Evolutionary conservation across 176 grass and related monocot genomes (phyloP).

Genomic region (Triticum turgidum): DNA sequence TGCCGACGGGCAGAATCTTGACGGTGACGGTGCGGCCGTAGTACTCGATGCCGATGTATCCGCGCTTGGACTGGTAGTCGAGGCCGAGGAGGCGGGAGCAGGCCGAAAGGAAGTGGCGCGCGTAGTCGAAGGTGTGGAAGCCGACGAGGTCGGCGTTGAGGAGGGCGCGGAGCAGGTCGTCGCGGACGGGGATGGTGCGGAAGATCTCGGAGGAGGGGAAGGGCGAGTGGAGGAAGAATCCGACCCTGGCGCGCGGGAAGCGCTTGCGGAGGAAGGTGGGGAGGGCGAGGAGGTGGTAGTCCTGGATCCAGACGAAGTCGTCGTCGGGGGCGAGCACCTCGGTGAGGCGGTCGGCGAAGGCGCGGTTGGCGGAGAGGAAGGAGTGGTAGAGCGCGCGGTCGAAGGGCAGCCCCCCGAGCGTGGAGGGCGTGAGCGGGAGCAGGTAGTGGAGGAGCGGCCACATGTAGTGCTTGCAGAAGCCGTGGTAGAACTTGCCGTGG

Average conservation of each 20-base stretch:
- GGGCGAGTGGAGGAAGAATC: slow-evolving; percentile 94
- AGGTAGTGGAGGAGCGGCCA: slow-evolving; percentile 98
- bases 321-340: slow-evolving; percentile 84
- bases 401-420: slow-evolving; percentile 68
- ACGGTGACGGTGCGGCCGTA: slow-evolving; percentile 90
- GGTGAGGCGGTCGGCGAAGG: slow-evolving; percentile 82
- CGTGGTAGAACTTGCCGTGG: slow-evolving; percentile 81
- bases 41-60: slow-evolving; percentile 94
- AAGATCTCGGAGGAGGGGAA: slow-evolving; percentile 98
- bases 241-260: slow-evolving; percentile 70
- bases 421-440: slow-evolving; percentile 70
- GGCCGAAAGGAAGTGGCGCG: slow-evolving; percentile 82
- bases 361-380: slow-evolving; percentile 89
- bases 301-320: slow-evolving; percentile 94
- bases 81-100: slow-evolving; percentile 81
- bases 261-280: slow-evolving; percentile 94
- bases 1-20: slow-evolving; percentile 90
- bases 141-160: slow-evolving; percentile 93
- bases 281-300: slow-evolving; percentile 88
- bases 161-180: slow-evolving; percentile 84
- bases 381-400: slow-evolving; percentile 85
- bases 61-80: slow-evolving; percentile 87
- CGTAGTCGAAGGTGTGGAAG: slow-evolving; percentile 99
- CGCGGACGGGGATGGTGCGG: slow-evolving; percentile 80
- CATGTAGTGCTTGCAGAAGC: slow-evolving; percentile 97